Percentiles rank a stretch among this genome's conserved stretches.
Evolutionary conservation across 805 yeast species (phyloP).

Genomic region (Tetrapisispora iriomotensis): DNA sequence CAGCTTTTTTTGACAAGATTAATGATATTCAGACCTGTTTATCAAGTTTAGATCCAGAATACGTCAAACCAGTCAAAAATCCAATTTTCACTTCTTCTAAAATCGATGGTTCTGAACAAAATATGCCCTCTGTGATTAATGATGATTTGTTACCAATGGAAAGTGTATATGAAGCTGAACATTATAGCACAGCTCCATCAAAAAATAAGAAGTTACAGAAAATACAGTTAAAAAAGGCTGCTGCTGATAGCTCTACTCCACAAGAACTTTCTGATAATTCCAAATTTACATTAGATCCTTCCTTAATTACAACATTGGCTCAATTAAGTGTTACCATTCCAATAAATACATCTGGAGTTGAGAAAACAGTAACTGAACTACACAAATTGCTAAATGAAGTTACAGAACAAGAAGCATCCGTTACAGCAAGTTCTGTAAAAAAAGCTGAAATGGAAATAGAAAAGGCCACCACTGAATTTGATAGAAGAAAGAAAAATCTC

Average conservation of each 20-base stretch:
- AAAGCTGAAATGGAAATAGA: conserved; percentile 69
- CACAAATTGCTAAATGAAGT: conserved; percentile 59
- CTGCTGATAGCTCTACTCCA: background rate
- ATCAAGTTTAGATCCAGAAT: conserved; percentile 63
- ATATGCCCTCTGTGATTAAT: conserved; percentile 36
- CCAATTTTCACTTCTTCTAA: conserved; percentile 10
- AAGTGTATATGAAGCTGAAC: conserved; percentile 32
- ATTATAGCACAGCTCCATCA: conserved; percentile 31
- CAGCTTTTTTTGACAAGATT: conserved; percentile 76
- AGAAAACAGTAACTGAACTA: conserved; percentile 51
- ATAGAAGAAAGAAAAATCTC: conserved; percentile 32
- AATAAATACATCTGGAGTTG: conserved; percentile 58
- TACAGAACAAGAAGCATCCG: conserved; percentile 62
- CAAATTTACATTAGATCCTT: conserved; percentile 66
- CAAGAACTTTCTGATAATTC: conserved; percentile 13
- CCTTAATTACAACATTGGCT: conserved; percentile 60
- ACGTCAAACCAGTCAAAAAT: conserved; percentile 42
- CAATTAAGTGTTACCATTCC: conserved; percentile 71
- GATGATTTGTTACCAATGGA: conserved; percentile 40
- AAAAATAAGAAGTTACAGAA: conserved; percentile 38
- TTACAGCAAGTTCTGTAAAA: conserved; percentile 62
- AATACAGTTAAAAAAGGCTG: conserved; percentile 12
- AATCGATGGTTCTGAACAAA: background rate
- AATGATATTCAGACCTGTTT: conserved; percentile 60
- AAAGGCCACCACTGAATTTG: conserved; percentile 47